Evolutionary conservation across 2,329 filamentous ascomycete genomes (phyloP).

Genomic region (Clarireedia paspali): DNA sequence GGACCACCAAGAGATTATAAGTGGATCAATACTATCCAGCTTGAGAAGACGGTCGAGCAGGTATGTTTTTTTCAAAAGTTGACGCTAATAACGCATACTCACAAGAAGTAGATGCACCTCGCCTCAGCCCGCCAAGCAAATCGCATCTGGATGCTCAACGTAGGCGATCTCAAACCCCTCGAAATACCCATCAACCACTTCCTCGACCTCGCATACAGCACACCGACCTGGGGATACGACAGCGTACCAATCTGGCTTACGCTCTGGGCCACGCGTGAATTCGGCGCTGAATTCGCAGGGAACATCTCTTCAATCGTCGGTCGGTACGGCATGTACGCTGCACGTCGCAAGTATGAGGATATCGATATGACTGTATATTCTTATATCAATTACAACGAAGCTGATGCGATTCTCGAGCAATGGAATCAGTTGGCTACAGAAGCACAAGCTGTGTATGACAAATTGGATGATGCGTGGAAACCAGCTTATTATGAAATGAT

Average conservation of each 20-base stretch:
- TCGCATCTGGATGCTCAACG: conserved; percentile 55
- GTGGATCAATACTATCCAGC: conserved; percentile 59
- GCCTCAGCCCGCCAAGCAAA: conserved; percentile 47
- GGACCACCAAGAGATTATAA: conserved; percentile 42
- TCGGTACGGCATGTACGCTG: conserved; percentile 49
- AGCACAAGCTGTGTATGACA: conserved; percentile 49
- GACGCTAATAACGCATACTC: too few species aligned
- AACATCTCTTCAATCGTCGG: conserved; percentile 45
- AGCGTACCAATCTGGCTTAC: conserved; percentile 49
- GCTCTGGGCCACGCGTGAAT: conserved; percentile 50
- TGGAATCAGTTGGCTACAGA: conserved; percentile 46
- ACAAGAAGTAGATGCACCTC: conserved; percentile 45
- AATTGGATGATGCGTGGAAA: conserved; percentile 40
- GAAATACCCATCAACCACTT: conserved; percentile 62
- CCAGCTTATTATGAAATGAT: conserved; percentile 57
- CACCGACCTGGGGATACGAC: conserved; percentile 46
- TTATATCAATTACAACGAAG: conserved; percentile 57
- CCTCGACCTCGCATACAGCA: conserved; percentile 61
- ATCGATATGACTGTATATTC: conserved; percentile 52
- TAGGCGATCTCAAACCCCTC: conserved; percentile 53
- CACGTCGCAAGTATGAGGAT: conserved; percentile 54
- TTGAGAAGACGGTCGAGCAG: conserved; percentile 54
- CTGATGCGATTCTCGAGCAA: conserved; percentile 46
- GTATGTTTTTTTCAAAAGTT: conserved; percentile 25
- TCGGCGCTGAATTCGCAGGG: conserved; percentile 40